These are phyloP conservation scores for Tylopilus cervinicoccineus DNA, from an alignment of 768 basidiomycete genomes.

Conservation along the genomic window DNA sequence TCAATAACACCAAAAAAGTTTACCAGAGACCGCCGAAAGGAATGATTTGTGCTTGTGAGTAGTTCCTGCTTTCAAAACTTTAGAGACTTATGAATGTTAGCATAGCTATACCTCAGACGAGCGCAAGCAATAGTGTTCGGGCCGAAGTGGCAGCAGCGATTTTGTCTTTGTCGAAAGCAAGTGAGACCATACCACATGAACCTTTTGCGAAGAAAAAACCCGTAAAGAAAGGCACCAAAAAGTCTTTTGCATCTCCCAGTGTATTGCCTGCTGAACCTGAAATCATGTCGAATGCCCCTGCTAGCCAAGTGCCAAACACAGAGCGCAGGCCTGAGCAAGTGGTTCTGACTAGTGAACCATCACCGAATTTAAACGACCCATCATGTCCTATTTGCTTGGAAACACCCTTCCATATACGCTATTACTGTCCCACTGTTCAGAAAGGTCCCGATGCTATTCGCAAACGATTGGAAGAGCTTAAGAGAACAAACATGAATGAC, in stretches of 20 bases:
- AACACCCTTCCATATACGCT: conserved; percentile 44
- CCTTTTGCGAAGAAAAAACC: conserved; percentile 8
- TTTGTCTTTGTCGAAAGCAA: conserved; percentile 8
- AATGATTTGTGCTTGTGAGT: conserved; percentile 15
- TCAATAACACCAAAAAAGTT: conserved; percentile 10
- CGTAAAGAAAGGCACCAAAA: conserved; percentile 9
- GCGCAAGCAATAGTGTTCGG: conserved; percentile 13
- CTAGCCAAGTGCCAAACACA: neutral
- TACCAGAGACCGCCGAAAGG: neutral
- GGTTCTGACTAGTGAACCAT: neutral
- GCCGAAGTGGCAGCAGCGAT: conserved; percentile 20
- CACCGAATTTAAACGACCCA: conserved; percentile 3
- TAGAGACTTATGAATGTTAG: conserved; percentile 21
- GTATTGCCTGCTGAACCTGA: neutral
- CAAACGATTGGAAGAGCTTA: conserved; percentile 43
- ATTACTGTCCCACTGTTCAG: conserved; percentile 45
- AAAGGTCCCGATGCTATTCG: conserved; percentile 42
- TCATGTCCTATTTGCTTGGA: conserved; percentile 46
- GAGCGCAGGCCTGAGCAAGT: neutral
- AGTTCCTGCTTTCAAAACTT: conserved; percentile 1
- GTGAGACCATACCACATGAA: neutral
- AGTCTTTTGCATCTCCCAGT: conserved; percentile 1
- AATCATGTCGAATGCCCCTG: neutral
- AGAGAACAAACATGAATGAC: conserved; percentile 21
- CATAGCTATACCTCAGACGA: conserved; percentile 18